Base-by-base conservation (phyloP, 257 asterid genomes). In the Ehretia macrophylla region DNA sequence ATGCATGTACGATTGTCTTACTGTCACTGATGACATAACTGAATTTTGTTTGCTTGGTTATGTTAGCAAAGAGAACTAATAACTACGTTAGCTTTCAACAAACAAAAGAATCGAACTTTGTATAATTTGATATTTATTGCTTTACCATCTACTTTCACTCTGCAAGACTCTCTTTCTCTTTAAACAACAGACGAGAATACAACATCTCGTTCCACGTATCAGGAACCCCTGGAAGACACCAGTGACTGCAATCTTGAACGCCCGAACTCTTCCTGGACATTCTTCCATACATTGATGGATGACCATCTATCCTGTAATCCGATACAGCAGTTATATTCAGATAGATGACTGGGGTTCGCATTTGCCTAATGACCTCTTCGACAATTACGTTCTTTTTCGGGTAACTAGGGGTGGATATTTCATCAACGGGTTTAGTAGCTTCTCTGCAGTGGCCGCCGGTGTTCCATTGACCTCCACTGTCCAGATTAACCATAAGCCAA, bases 221-320 rank as follows among this genome's bases (percentile, higher is more conserved):
- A 5, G 96, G 96, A 37, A 93, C 99, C 35, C 97, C 96, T 13
- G 97, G 99, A 32, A 93, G 95, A 72, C 97, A 93, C 97, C 99
- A 93, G 65, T 93, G 99, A 85, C 99, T 93, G 76, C 99, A 93
- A 81, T 93, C 97, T 76, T 93, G 82, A 59, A 71, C 81, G 4
- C 82, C 75, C 0, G 75, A 77, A 6, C 70, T 56, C 32, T 23
- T 64, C 14, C 68, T 60, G 8, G 73, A 32, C 67, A 71, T 75
- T 55, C 81, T 74, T 64, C 97, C 96, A 13, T 86, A 89, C 18
- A 79, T 54, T 8, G 99, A 93, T 0, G 99, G 96, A 62, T 93
- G 99, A 69, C 90, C 99, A 60, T 93, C 97, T 21, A 81, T 77
- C 59, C 96, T 78, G 56, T 85, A 93, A 55, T 72, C 82, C 1